Evolutionary conservation across 1,284 basidiomycete genomes (phyloP).

Genomic region (Pseudozyma sp.): DNA sequence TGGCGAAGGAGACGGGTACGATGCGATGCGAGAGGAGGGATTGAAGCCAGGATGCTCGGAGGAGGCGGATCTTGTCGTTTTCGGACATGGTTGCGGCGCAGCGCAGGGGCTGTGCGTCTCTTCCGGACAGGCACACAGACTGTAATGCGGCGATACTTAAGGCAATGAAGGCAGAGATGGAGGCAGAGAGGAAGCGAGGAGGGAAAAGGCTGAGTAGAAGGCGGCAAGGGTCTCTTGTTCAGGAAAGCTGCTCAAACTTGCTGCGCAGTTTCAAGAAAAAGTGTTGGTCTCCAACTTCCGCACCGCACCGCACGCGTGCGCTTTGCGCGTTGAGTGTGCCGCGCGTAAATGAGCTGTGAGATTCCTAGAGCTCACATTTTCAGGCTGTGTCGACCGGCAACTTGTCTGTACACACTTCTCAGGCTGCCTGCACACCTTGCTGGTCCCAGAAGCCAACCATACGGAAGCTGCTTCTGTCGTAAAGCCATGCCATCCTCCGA

Average conservation of each 20-base stretch:
- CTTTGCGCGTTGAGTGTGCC: not conserved
- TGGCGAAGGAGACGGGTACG: slow-evolving; percentile 40
- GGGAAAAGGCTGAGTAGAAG: not conserved
- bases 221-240: slow-evolving; percentile 1
- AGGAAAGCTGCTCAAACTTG: not conserved
- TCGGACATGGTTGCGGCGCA: slow-evolving; percentile 11
- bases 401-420: no score
- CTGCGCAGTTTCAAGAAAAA: slow-evolving; percentile 6
- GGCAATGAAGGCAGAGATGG: not conserved
- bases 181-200: not conserved
- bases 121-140: no score
- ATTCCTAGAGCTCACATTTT: not conserved
- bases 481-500: no score
- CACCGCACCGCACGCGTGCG: not conserved
- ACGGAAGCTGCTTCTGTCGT: no score
- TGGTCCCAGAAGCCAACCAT: no score
- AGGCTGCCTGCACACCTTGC: no score
- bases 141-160: no score
- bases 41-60: slow-evolving; percentile 44
- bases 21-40: slow-evolving; percentile 50
- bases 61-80: slow-evolving; percentile 7
- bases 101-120: no score
- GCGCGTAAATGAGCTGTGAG: slow-evolving; percentile 2
- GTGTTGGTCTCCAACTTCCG: slow-evolving; percentile 26
- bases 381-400: not conserved